Evolutionary conservation across 306 rosid species (phyloP).

Genomic region (Acacia melanoxylon): DNA sequence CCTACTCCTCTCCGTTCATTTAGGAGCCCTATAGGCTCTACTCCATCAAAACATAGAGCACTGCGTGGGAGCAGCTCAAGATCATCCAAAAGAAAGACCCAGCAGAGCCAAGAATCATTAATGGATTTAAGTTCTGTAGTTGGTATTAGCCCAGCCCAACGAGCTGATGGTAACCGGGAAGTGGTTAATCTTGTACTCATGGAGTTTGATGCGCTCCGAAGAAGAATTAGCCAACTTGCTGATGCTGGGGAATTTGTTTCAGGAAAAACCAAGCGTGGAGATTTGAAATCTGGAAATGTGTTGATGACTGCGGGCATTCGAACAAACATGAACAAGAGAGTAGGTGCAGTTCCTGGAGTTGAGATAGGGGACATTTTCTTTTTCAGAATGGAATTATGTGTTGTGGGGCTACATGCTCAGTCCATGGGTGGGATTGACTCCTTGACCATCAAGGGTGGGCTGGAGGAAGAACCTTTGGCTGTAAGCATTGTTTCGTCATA

Average conservation of each 20-base stretch:
- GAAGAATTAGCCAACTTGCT: constrained; percentile 65
- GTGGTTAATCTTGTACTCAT: constrained; percentile 43
- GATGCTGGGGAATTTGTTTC: constrained; percentile 43
- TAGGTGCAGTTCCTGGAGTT: constrained; percentile 61
- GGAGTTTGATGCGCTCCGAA: constrained; percentile 54
- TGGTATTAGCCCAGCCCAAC: constrained; percentile 25
- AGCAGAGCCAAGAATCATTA: constrained; percentile 21
- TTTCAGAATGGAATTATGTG: constrained; percentile 57
- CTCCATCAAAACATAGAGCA: not conserved
- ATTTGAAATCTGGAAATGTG: constrained; percentile 55
- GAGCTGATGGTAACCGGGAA: constrained; percentile 46
- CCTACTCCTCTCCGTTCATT: constrained; percentile 53
- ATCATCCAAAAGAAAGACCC: constrained; percentile 39
- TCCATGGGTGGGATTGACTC: constrained; percentile 73
- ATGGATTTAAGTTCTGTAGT: constrained; percentile 9
- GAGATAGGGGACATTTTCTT: constrained; percentile 71
- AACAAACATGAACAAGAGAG: constrained; percentile 54
- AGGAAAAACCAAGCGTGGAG: constrained; percentile 42
- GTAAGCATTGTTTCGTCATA: constrained; percentile 61
- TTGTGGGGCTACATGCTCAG: constrained; percentile 68
- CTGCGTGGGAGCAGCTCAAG: constrained; percentile 6
- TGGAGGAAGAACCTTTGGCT: constrained; percentile 56
- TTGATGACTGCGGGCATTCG: constrained; percentile 48
- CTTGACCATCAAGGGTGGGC: constrained; percentile 37
- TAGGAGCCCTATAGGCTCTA: constrained; percentile 18